phyloP scores from a whole-genome alignment of 495 filamentous ascomycete species.

The Pyrenula massariospora region DNA sequence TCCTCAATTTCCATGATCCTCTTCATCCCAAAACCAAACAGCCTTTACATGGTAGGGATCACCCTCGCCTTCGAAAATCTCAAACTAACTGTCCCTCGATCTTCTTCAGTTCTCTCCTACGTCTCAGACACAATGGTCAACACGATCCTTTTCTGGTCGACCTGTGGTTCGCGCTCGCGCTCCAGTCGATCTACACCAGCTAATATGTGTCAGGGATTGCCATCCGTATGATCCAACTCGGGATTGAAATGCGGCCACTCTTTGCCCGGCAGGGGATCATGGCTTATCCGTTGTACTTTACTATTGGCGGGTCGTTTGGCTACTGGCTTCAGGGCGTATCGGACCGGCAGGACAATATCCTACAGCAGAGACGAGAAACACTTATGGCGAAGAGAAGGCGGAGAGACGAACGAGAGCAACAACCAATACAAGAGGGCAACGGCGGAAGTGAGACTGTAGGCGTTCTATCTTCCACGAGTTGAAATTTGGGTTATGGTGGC shows the following conservation, averaged over 20 bases:
- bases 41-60: too few species aligned
- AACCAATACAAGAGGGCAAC: neutral
- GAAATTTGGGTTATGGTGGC: conserved; percentile 3
- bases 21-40: too few species aligned
- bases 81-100: too few species aligned
- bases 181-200: too few species aligned
- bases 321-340: conserved; percentile 92
- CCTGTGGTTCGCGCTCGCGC: conserved; percentile 65
- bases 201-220: conserved; percentile 86
- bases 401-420: conserved; percentile 49
- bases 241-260: conserved; percentile 94
- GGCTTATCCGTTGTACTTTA: conserved; percentile 86
- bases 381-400: conserved; percentile 83
- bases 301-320: conserved; percentile 78
- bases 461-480: conserved; percentile 29
- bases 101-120: too few species aligned
- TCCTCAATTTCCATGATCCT: too few species aligned
- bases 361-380: conserved; percentile 60
- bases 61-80: too few species aligned
- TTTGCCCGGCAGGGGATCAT: conserved; percentile 66
- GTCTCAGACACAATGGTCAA: too few species aligned
- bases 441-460: conserved; percentile 18
- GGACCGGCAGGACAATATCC: conserved; percentile 57
- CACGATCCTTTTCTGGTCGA: conserved; percentile 90
- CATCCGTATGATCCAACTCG: conserved; percentile 89